Evolutionary conservation across 2,329 filamentous ascomycete species (phyloP), one percentile per base, ranked within the genome.

Genomic region (Pseudogymnoascus sp.): DNA sequence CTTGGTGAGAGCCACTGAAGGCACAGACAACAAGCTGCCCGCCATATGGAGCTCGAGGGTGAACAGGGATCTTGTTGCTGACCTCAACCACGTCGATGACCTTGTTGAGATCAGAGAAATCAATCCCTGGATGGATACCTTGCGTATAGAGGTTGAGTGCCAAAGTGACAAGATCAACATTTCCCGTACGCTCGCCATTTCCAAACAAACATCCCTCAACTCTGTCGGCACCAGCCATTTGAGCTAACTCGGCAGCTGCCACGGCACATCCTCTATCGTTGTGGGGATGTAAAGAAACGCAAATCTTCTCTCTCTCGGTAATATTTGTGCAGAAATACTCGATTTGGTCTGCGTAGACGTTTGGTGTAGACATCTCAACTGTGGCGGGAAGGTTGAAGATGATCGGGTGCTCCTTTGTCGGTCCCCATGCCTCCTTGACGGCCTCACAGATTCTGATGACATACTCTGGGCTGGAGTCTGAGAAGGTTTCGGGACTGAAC

Each of bases 371-470:
- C 87, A 97, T 88, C 78, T 99, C 95, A 37, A 97, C 93, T 0
- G 95, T 99, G 1, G 95, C 93, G 0, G 95, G 93, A 61, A 99
- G 82, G 79, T 97, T 97, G 82, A 99, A 95, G 74, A 99, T 96
- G 75, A 99, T 91, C 59, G 89, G 90, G 70, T 86, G 88, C 75
- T 91, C 85, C 40, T 81, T 85, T 0, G 84, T 86, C 0, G 95
- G 93, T 66, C 82, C 92, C 95, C 95, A 99, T 0, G 93, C 95
- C 5, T 82, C 88, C 82, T 96, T 97, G 71, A 97, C 93, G 36
- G 93, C 93, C 73, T 96, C 87, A 75, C 95, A 97, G 44, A 97
- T 83, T 73, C 88, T 78, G 36, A 97, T 78, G 14, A 86, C 90
- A 72, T 89, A 97, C 42, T 96, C 92, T 11, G 91, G 88, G 63